Conservation (phyloP, 441 rosid genomes). For the Mallotus japonicus region DNA sequence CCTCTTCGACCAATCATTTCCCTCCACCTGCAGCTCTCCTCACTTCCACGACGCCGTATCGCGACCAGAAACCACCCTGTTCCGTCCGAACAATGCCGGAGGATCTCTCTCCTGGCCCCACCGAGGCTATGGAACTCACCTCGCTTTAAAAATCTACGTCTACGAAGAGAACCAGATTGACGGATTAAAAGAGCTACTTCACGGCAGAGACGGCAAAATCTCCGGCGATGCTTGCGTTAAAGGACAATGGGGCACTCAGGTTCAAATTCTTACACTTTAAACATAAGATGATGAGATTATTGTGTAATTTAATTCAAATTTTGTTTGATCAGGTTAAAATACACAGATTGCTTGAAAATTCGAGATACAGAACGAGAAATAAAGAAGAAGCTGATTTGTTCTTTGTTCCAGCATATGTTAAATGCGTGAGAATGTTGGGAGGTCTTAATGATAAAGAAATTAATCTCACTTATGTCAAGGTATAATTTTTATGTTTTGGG, state of each 20-base stretch:
- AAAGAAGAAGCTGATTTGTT: slow-evolving; percentile 91
- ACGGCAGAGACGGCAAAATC: slow-evolving; percentile 66
- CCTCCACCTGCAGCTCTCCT: slow-evolving; percentile 39
- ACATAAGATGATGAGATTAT: no score
- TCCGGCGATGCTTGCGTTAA: slow-evolving; percentile 57
- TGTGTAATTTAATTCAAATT: no score
- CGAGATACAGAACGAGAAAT: slow-evolving; percentile 58
- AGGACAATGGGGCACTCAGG: slow-evolving; percentile 99
- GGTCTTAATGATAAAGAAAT: slow-evolving; percentile 95
- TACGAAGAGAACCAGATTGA: slow-evolving; percentile 80
- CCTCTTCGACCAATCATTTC: slow-evolving; percentile 54
- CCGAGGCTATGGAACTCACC: slow-evolving; percentile 62
- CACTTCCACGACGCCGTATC: slow-evolving; percentile 6
- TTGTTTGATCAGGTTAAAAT: slow-evolving; percentile 60
- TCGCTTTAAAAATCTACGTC: slow-evolving; percentile 76
- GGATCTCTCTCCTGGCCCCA: slow-evolving; percentile 58
- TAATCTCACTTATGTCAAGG: slow-evolving; percentile 81
- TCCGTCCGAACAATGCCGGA: slow-evolving; percentile 34
- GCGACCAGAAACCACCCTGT: slow-evolving; percentile 17
- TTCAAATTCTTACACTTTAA: slow-evolving; percentile 17
- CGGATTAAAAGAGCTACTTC: slow-evolving; percentile 60
- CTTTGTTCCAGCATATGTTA: slow-evolving; percentile 90
- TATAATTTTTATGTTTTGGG: slow-evolving; percentile 10
- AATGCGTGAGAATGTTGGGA: slow-evolving; percentile 86
- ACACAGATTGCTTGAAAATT: slow-evolving; percentile 60